These are phyloP conservation scores for Colletotrichum tabaci DNA, from an alignment of 2,329 filamentous ascomycete genomes.

Conservation along the genomic window DNA sequence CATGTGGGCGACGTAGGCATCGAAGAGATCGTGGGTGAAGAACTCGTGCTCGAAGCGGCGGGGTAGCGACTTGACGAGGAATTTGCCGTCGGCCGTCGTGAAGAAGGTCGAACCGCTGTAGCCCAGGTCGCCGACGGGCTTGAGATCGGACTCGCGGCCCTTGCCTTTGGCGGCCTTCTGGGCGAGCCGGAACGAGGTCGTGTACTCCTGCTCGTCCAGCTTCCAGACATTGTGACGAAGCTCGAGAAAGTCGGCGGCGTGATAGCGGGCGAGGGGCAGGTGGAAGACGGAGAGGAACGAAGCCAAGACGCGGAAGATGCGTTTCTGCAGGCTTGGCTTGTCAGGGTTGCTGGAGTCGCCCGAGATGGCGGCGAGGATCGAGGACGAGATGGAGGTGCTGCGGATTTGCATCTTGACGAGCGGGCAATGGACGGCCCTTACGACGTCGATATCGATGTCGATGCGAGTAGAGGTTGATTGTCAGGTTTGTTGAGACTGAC, in stretches of 20 bases:
- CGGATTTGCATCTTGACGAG: slow-evolving; percentile 50
- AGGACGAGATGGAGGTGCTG: slow-evolving; percentile 66
- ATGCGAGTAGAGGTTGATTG: too few species aligned
- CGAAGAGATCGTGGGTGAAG: slow-evolving; percentile 76
- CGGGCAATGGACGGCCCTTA: too few species aligned
- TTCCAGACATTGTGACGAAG: slow-evolving; percentile 51
- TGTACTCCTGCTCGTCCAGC: slow-evolving; percentile 57
- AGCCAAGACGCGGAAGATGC: slow-evolving; percentile 43
- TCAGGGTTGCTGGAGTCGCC: slow-evolving; percentile 55
- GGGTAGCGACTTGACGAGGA: slow-evolving; percentile 80
- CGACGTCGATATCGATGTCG: too few species aligned
- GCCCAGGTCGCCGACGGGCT: slow-evolving; percentile 77
- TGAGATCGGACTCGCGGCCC: slow-evolving; percentile 58
- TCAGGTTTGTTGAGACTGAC: too few species aligned
- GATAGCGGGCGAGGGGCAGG: slow-evolving; percentile 49
- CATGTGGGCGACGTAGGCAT: slow-evolving; percentile 77
- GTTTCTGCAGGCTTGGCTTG: slow-evolving; percentile 7
- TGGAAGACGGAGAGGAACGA: slow-evolving; percentile 54
- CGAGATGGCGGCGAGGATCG: slow-evolving; percentile 68
- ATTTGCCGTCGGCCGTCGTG: slow-evolving; percentile 75
- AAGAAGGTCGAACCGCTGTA: slow-evolving; percentile 86
- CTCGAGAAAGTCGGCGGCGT: slow-evolving; percentile 49
- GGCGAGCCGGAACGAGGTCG: slow-evolving; percentile 51
- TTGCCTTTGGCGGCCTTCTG: slow-evolving; percentile 47
- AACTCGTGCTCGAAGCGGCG: slow-evolving; percentile 79